Conservation (phyloP, 257 asterid species). For the Apocynum venetum region DNA sequence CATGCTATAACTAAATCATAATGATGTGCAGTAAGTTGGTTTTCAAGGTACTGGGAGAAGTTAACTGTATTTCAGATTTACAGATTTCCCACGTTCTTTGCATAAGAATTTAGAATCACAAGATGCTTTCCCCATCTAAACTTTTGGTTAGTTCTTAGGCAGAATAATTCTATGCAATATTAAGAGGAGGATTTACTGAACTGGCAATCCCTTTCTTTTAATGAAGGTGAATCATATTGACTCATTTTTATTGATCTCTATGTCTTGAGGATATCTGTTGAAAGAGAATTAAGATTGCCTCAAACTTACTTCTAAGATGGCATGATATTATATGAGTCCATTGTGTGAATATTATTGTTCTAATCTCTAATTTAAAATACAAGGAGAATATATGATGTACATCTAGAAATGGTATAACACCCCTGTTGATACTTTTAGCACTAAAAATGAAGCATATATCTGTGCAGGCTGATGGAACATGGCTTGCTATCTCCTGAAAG, state of each 20-base stretch:
- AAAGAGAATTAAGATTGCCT: background rate
- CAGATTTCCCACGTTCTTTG: background rate
- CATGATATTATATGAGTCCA: background rate
- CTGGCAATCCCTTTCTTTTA: too few species aligned
- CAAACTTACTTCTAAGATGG: background rate
- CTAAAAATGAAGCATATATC: background rate
- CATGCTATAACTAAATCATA: background rate
- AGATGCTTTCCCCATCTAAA: background rate
- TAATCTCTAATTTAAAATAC: background rate
- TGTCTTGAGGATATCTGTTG: too few species aligned
- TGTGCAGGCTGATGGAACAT: slow-evolving; percentile 84
- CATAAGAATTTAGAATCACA: background rate
- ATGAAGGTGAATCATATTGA: too few species aligned
- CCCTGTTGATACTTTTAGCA: background rate
- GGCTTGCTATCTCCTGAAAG: slow-evolving; percentile 76
- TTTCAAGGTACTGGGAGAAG: background rate
- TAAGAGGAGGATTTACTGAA: too few species aligned
- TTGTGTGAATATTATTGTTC: background rate
- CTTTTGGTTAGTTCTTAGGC: too few species aligned
- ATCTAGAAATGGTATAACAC: background rate
- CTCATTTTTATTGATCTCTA: too few species aligned
- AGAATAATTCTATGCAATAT: too few species aligned
- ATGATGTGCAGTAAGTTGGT: background rate
- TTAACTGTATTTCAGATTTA: background rate
- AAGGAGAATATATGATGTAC: background rate